Conservation (phyloP, 2,329 filamentous ascomycete genomes). For the Pseudocercospora cruenta region DNA sequence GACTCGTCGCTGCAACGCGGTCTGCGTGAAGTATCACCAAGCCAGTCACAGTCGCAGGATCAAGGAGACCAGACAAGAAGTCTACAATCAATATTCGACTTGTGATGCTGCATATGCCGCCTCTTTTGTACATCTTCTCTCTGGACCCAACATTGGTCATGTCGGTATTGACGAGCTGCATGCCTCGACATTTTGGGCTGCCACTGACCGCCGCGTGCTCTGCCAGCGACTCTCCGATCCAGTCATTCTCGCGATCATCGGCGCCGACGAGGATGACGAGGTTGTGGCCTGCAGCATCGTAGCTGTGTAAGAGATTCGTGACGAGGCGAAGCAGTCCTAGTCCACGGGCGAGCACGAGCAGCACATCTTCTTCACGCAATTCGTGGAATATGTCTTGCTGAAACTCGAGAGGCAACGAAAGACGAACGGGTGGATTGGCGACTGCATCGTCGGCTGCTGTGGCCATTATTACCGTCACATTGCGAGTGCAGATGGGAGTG, state of each 20-base stretch:
- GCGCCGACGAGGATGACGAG: constrained; percentile 87
- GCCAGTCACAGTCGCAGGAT: constrained; percentile 83
- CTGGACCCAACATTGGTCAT: constrained; percentile 82
- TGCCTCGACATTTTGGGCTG: constrained; percentile 76
- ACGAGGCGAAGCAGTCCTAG: constrained; percentile 89
- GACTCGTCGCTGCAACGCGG: constrained; percentile 77
- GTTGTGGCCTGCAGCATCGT: constrained; percentile 94
- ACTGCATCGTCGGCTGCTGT: constrained; percentile 6
- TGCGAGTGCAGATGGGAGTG: not conserved
- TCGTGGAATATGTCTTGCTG: constrained; percentile 95
- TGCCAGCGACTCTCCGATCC: constrained; percentile 93
- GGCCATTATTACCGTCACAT: not conserved
- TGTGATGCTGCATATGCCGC: constrained; percentile 93
- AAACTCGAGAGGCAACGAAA: constrained; percentile 82
- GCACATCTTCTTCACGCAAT: constrained; percentile 86
- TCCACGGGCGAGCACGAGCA: constrained; percentile 87
- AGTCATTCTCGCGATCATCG: constrained; percentile 90
- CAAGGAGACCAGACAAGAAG: constrained; percentile 78
- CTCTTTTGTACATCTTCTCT: constrained; percentile 87
- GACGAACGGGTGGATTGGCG: constrained; percentile 65
- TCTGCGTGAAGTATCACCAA: constrained; percentile 88
- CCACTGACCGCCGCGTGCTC: constrained; percentile 93
- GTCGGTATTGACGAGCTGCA: constrained; percentile 94
- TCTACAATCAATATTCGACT: constrained; percentile 95
- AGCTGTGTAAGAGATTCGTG: constrained; percentile 95